These are phyloP conservation scores for Aspergillus phoenicis DNA, from an alignment of 2,329 filamentous ascomycete species.

Conservation along the genomic window DNA sequence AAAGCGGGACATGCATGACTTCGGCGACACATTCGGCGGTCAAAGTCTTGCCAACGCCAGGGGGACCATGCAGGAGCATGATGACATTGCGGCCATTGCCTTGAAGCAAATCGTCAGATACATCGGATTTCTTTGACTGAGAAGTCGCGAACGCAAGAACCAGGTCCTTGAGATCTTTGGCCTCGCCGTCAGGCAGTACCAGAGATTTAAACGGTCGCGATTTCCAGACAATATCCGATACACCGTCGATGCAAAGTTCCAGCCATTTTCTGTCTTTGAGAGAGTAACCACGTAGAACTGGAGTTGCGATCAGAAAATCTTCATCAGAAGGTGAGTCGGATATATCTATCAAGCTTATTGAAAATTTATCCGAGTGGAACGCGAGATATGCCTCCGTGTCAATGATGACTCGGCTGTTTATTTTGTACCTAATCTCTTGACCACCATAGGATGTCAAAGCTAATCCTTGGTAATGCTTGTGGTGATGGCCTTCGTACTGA, in stretches of 20 bases:
- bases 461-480: conserved; percentile 53
- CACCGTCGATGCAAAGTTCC: conserved; percentile 5
- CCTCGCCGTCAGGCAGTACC: neutral
- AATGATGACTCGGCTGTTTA: conserved; percentile 6
- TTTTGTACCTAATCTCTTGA: conserved; percentile 17
- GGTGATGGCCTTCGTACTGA: conserved; percentile 52
- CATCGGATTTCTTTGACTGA: neutral
- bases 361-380: neutral
- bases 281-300: neutral
- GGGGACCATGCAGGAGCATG: neutral
- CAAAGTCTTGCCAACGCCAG: neutral
- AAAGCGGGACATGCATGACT: conserved; percentile 54
- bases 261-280: conserved; percentile 13
- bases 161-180: neutral
- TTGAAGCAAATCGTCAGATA: neutral
- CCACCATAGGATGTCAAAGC: conserved; percentile 34
- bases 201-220: neutral
- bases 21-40: conserved; percentile 46
- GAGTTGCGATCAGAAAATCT: neutral
- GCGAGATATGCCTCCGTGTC: neutral
- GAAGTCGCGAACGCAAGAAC: neutral
- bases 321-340: neutral
- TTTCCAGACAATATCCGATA: conserved; percentile 14
- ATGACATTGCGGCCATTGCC: neutral
- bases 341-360: fast-evolving